Percentiles rank a stretch among this genome's conserved stretches.
phyloP scores from a whole-genome alignment of 768 basidiomycete genomes.

The Lactarius evosmus region DNA sequence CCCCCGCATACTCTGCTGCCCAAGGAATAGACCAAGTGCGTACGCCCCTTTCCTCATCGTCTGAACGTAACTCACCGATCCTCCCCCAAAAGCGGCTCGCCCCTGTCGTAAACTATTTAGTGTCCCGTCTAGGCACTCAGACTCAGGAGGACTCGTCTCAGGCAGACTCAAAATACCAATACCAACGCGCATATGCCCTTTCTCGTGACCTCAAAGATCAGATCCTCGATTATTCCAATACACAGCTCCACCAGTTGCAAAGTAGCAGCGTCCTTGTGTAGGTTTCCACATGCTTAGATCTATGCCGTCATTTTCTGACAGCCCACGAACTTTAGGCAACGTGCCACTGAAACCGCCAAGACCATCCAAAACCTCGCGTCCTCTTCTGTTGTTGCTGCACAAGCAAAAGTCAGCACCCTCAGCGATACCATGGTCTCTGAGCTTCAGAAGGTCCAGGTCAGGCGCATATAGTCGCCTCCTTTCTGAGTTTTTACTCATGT shows the following conservation, averaged over 20 bases:
- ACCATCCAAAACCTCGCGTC: conserved; percentile 59
- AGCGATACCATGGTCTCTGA: conserved; percentile 66
- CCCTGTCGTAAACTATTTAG: conserved; percentile 73
- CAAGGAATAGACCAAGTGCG: conserved; percentile 71
- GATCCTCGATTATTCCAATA: conserved; percentile 60
- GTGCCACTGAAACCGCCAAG: conserved; percentile 64
- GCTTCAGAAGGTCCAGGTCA: conserved; percentile 55
- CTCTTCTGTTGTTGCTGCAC: conserved; percentile 51
- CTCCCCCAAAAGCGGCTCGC: conserved; percentile 50
- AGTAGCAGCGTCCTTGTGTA: conserved; percentile 64
- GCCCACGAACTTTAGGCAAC: conserved; percentile 46
- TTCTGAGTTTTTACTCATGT: not conserved
- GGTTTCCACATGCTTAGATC: conserved; percentile 30
- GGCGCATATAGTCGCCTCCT: not conserved
- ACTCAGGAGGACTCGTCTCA: conserved; percentile 47
- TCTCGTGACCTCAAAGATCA: conserved; percentile 62
- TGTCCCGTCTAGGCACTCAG: conserved; percentile 43
- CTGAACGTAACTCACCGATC: conserved; percentile 12
- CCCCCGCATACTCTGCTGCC: conserved; percentile 58
- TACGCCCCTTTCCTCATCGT: conserved; percentile 15
- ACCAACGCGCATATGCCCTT: conserved; percentile 68
- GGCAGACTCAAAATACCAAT: conserved; percentile 65
- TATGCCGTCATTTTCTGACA: conserved; percentile 6
- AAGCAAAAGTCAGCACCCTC: conserved; percentile 54
- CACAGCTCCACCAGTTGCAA: conserved; percentile 69